A percentile compares a stretch with the other conserved stretches of the same genome.
Conservation (phyloP, 345 rosid species). For the Populus nigra region DNA sequence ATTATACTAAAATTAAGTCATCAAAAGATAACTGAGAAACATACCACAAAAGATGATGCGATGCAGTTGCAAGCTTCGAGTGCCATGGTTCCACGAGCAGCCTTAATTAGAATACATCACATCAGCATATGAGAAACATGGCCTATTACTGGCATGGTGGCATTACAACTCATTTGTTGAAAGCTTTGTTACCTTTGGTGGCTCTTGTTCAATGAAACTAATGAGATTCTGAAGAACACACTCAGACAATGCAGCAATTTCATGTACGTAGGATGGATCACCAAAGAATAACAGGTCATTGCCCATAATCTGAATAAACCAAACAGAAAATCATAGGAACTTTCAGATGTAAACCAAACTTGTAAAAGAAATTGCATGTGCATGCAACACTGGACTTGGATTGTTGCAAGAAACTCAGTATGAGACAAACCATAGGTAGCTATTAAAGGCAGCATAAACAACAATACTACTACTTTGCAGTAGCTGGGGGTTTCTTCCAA, state of each 20-base stretch:
- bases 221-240: constrained; percentile 47
- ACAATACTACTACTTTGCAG: too few relatives aligned
- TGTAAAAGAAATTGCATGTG: not conserved
- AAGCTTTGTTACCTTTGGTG: constrained; percentile 48
- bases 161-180: not conserved
- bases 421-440: not conserved
- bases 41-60: constrained; percentile 61
- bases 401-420: not conserved
- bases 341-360: not conserved
- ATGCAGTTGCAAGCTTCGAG: constrained; percentile 92
- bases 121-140: constrained; percentile 17
- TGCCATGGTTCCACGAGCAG: constrained; percentile 68
- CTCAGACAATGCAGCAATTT: constrained; percentile 45
- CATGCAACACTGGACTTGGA: not conserved
- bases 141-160: not conserved
- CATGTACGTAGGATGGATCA: constrained; percentile 55
- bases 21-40: constrained; percentile 7
- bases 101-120: constrained; percentile 41
- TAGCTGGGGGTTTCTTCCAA: not conserved
- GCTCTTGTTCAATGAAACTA: constrained; percentile 56
- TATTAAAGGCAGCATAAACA: not conserved
- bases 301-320: constrained; percentile 46
- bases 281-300: constrained; percentile 65
- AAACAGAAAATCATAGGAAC: constrained; percentile 2
- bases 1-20: not conserved